Evolutionary conservation across 1,284 basidiomycete species (phyloP), one percentile per base, ranked within the genome.

Genomic region (Marasmius fiardii): DNA sequence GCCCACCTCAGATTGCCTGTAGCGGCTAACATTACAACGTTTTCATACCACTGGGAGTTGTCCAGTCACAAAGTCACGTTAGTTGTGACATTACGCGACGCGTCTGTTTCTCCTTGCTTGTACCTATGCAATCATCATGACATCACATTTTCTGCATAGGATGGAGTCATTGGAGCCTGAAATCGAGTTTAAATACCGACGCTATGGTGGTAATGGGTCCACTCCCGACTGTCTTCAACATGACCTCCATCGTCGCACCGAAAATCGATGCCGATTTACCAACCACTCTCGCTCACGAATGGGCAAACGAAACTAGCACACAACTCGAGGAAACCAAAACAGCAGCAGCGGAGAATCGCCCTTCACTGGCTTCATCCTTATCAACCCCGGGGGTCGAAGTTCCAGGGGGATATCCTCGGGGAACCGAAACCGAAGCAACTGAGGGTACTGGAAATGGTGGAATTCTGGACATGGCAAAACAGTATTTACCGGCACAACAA

Each of bases 391-490:
- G 65, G 2, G 59, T 54, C 12, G 61, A 64, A 20, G 55, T 69
- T 23, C 68, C 68, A 18, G 68, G 68, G 16, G 61, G 65, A 21
- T 70, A 63, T 60, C 68, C 67, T n/a, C 43, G 53, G 3, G 61
- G 59, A 18, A n/a, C 43, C 11, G 39, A 48, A 6, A 20, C n/a
- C n/a, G n/a, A 52, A 12, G 37, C 24, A 16, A 23, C 55, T 37
- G 48, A 34, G 6, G 43, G 7, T 6, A 20, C n/a, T 7, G 44
- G 56, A 11, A 49, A 55, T n/a, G 52, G 55, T 1, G 48, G 57
- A 28, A 53, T 60, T 24, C 20, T 51, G 18, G 60, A 61, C 31
- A 51, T 33, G n/a, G 61, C 60, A 16, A 61, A 58, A 47, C 57
- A 59, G 43, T 65, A 63, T 21, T 52, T 62, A 21, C 65, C 65